These are phyloP conservation scores for Arabidopsis thaliana DNA, from an alignment of 345 rosid species.

Conservation along the genomic window DNA sequence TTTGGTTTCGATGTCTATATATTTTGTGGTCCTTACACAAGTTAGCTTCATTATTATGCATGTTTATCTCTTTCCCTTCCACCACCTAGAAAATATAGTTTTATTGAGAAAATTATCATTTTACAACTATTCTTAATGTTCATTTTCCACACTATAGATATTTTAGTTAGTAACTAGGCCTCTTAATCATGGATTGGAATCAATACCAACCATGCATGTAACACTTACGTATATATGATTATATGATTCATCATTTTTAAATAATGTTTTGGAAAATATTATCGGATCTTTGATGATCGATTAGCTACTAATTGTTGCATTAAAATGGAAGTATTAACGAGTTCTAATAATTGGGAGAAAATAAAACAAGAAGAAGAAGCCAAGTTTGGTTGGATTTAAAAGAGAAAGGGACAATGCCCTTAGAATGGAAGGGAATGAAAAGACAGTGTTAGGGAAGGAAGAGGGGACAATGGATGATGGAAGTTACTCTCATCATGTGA, in stretches of 20 bases:
- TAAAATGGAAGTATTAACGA: constrained; percentile 13
- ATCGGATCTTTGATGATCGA: background rate
- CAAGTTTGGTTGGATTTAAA: constrained; percentile 43
- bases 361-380: constrained; percentile 46
- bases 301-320: background rate
- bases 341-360: constrained; percentile 32
- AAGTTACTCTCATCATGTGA: constrained; percentile 47
- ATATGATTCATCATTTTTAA: background rate
- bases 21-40: constrained; percentile 46
- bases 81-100: constrained; percentile 23
- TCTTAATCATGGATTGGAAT: background rate
- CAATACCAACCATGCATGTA: constrained; percentile 1
- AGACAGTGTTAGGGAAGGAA: constrained; percentile 47
- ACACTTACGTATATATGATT: background rate
- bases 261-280: background rate
- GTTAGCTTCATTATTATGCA: constrained; percentile 48
- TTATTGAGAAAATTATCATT: background rate
- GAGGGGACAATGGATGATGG: constrained; percentile 49
- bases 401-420: constrained; percentile 48
- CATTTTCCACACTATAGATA: background rate
- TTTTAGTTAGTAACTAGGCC: background rate
- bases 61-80: constrained; percentile 35
- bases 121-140: background rate
- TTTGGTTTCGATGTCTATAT: constrained; percentile 31
- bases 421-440: constrained; percentile 48